Evolutionary conservation across 345 rosid genomes (phyloP), one percentile per base, ranked within the genome.

Genomic region (Citrus maxima): DNA sequence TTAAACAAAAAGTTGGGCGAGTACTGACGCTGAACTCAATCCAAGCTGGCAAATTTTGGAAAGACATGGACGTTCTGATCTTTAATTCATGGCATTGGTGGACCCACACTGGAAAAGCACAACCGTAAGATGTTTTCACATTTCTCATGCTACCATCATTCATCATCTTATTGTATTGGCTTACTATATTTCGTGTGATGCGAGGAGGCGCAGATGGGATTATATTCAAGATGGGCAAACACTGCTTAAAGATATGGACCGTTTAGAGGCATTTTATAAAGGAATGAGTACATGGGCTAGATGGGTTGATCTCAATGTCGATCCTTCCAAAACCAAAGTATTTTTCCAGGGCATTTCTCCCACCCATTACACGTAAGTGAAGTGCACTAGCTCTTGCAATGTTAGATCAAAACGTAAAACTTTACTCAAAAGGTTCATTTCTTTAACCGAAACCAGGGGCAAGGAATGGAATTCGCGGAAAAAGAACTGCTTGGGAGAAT

Each of bases 81-180:
- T 95, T 95, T 85, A 95, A 95, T 80, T 89, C 95, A 9, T 95
- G 97, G 98, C 98, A 95, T 72, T 95, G 98, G 98, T 95, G 98
- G 98, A 85, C 89, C 54, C 98, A 93, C 86, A 84, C 84, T 5
- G 98, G 97, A 72, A 84, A 76, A 3, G 84, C 94, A 35, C 95
- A 90, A 78, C 85, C 85, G 98, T 93, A 76, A 0, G 87, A 67
- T 58, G 55, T 60, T 19, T 14, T 10, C 24, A 21, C 51, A 46
- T 46, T 4, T 64, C 66, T 58, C 64, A 21, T n/a, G 25, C 10
- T 55, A 19, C 10, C 32, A 32, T 10, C 67, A 34, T 37, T 46
- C 51, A 13, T 46, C 51, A 46, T 46, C 18, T 46, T 12, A 46
- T 46, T 46, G 51, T 7, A 14, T 21, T 13, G 19, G 24, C 77